Base-by-base conservation (phyloP, 768 basidiomycete genomes). In the Erythrobasidium yunnanense region DNA sequence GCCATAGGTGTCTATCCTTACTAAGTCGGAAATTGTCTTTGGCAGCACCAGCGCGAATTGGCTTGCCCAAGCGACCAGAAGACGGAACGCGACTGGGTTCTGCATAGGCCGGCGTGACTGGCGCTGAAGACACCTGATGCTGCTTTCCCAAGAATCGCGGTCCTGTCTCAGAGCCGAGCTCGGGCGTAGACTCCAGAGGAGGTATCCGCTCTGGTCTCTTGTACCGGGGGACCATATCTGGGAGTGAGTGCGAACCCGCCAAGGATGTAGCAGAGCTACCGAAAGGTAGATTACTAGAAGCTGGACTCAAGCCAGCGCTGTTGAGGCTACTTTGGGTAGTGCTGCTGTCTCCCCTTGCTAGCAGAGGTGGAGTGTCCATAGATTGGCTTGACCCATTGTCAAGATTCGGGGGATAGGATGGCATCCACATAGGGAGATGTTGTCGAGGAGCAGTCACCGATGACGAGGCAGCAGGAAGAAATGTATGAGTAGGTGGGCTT, bases 31-130 rank as follows among this genome's bases (percentile, higher is more conserved):
- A 63, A 18, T 51, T 51, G 18, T 29, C 35, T n/a, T 63, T 63
- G 15, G 60, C 60, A 3, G 60, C 29, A 32, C 42, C 27, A 30
- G 60, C 60, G 23, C 52, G 49, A 15, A 32, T 4, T 25, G 60
- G 60, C 47, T 51, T 63, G 49, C 60, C 60, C 23, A 49, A 51
- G 7, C 60, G 42, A 22, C 60, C 60, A 7, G 60, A 63, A 23
- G 47, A 50, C 4, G 45, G 22, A 4, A 63, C 60, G 3, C 49
- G 47, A 32, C 60, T 63, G 32, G 60, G 60, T 34, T 47, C 46
- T 4, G 60, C 60, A 29, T 18, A 63, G 20, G 60, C 60, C 20
- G 60, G 60, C n/a, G 60, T 63, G 5, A 51, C 60, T 3, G 60
- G 60, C 29, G 60, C 60, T 3, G 60, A 63, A 6, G 60, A 23